Evolutionary conservation across 805 yeast genomes (phyloP).

Genomic region (Metschnikowia shivogae): DNA sequence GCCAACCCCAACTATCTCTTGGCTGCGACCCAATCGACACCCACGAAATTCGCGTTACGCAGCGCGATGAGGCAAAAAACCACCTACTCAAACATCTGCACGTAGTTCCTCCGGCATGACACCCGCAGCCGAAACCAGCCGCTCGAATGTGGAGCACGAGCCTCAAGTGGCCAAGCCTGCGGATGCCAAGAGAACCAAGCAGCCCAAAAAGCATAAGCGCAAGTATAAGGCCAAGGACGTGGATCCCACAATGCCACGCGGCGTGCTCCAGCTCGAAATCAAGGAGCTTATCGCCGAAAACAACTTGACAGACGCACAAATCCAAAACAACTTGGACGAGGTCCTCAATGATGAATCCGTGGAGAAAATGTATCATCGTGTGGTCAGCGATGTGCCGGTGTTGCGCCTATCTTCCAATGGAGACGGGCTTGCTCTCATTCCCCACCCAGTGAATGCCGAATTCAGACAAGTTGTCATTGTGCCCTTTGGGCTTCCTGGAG

Average conservation of each 20-base stretch:
- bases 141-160: neutral
- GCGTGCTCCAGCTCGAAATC: slow-evolving; percentile 74
- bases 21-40: slow-evolving; percentile 2
- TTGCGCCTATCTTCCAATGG: slow-evolving; percentile 69
- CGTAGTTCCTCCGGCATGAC: neutral
- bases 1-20: neutral
- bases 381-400: slow-evolving; percentile 55
- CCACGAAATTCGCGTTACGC: neutral
- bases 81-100: neutral
- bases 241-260: slow-evolving; percentile 78
- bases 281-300: slow-evolving; percentile 47
- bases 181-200: slow-evolving; percentile 17
- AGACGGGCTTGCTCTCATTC: slow-evolving; percentile 74
- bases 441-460: slow-evolving; percentile 47
- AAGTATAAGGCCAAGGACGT: slow-evolving; percentile 58
- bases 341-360: slow-evolving; percentile 57
- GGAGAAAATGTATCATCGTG: slow-evolving; percentile 52
- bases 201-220: slow-evolving; percentile 31
- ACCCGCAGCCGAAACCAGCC: slow-evolving; percentile 6
- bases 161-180: neutral
- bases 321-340: slow-evolving; percentile 61
- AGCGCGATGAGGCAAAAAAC: slow-evolving; percentile 5
- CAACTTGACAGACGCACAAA: slow-evolving; percentile 35
- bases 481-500: slow-evolving; percentile 90
- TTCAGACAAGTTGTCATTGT: slow-evolving; percentile 63